phyloP scores from a whole-genome alignment of 179 eudicot species.

The Beta lomatogona region DNA sequence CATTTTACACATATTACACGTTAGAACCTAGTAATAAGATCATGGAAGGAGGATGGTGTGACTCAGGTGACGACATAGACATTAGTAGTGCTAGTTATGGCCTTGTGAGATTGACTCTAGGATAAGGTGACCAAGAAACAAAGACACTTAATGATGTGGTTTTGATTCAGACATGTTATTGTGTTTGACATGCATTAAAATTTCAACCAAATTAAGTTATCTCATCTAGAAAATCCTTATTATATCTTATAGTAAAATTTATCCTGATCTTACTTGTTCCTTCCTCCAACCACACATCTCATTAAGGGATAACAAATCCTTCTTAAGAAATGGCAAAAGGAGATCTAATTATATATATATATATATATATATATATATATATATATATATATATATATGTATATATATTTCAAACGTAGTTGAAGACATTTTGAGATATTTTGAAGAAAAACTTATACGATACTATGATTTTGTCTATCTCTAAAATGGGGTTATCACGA shows the following conservation, averaged over 20 bases:
- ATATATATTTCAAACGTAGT: no score
- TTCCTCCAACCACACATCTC: background rate
- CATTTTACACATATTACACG: background rate
- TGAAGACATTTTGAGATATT: no score
- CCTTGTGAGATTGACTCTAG: constrained; percentile 2
- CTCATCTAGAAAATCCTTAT: no score
- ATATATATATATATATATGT: no score
- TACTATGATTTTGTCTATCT: no score
- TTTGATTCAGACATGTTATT: background rate
- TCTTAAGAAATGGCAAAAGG: background rate
- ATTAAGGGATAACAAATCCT: background rate
- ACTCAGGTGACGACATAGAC: background rate
- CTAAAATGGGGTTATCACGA: background rate
- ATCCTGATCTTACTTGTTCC: no score
- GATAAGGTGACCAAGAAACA: constrained; percentile 15
- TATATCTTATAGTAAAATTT: no score
- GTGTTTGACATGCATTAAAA: background rate
- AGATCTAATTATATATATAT: no score
- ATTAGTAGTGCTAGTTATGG: constrained; percentile 8
- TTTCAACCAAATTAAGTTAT: no score
- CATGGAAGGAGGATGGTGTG: background rate
- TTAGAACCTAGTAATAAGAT: constrained; percentile 11
- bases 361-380: no score
- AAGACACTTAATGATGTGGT: background rate
- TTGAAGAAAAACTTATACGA: background rate